phyloP scores from a whole-genome alignment of 495 filamentous ascomycete species.

The Daldinia loculata region DNA sequence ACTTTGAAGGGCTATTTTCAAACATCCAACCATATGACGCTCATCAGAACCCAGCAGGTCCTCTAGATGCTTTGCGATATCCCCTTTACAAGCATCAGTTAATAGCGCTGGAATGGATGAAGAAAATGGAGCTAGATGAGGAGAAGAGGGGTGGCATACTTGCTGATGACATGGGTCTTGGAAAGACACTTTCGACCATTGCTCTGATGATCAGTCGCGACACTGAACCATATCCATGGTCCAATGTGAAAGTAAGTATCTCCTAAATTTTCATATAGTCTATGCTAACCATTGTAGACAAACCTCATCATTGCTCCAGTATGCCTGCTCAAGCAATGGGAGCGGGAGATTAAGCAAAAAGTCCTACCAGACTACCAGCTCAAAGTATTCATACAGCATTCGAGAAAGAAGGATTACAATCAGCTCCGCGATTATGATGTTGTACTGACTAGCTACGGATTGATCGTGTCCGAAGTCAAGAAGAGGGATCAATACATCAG shows the following conservation, averaged over 20 bases:
- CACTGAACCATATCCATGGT: conserved; percentile 60
- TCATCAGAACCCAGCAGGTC: background rate
- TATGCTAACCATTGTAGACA: conserved; percentile 65
- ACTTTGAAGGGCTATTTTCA: background rate
- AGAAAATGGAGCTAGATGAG: conserved; percentile 72
- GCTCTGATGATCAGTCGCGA: conserved; percentile 15
- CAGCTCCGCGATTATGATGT: conserved; percentile 76
- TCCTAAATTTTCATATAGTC: conserved; percentile 73
- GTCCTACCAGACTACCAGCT: conserved; percentile 75
- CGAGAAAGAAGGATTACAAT: conserved; percentile 44
- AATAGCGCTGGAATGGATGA: conserved; percentile 79
- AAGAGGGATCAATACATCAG: conserved; percentile 45
- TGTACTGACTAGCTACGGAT: conserved; percentile 92
- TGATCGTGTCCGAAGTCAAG: conserved; percentile 74
- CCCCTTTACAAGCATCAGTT: conserved; percentile 80
- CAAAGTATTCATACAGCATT: conserved; percentile 73
- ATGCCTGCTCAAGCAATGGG: conserved; percentile 88
- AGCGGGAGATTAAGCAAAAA: conserved; percentile 64
- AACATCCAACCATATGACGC: background rate
- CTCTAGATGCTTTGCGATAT: background rate
- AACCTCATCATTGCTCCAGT: conserved; percentile 90
- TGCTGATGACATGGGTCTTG: conserved; percentile 54
- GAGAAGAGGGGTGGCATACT: conserved; percentile 80
- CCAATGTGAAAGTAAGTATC: conserved; percentile 93
- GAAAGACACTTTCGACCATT: conserved; percentile 26